phyloP scores from a whole-genome alignment of 345 rosid species.

The Rhizophora mangle region DNA sequence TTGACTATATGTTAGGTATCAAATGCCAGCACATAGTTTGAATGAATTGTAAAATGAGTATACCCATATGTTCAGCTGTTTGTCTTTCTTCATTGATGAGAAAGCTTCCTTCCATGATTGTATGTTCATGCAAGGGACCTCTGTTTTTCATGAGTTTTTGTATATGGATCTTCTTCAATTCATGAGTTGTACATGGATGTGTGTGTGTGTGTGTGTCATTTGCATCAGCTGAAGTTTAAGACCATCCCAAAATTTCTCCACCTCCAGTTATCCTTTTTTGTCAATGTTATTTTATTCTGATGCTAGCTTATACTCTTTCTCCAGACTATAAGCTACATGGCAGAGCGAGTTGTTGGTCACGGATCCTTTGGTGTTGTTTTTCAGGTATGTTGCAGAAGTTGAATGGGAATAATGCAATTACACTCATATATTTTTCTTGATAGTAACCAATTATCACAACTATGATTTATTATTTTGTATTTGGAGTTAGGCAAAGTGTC shows the following conservation, averaged over 20 bases:
- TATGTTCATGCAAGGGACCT: too few relatives aligned
- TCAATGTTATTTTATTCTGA: background rate
- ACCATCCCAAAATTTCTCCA: background rate
- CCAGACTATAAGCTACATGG: constrained; percentile 98
- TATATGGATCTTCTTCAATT: background rate
- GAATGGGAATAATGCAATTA: background rate
- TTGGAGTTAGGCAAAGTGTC: constrained; percentile 70
- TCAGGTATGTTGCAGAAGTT: constrained; percentile 48
- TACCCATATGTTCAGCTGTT: background rate
- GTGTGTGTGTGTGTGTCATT: background rate
- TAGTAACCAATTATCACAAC: background rate
- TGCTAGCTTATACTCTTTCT: constrained; percentile 14
- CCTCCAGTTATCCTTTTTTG: background rate
- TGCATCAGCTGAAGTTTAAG: background rate
- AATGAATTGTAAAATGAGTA: background rate
- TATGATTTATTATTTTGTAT: background rate
- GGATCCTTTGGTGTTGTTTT: constrained; percentile 98
- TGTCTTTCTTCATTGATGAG: background rate
- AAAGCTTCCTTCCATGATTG: background rate
- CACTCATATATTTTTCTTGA: background rate
- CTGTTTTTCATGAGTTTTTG: background rate
- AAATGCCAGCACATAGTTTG: background rate
- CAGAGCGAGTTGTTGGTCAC: constrained; percentile 95
- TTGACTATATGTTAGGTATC: background rate
- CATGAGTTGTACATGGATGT: background rate